Evolutionary conservation across 805 yeast genomes (phyloP), one percentile per base, ranked within the genome.

Genomic region (Candida silvicultrix): DNA sequence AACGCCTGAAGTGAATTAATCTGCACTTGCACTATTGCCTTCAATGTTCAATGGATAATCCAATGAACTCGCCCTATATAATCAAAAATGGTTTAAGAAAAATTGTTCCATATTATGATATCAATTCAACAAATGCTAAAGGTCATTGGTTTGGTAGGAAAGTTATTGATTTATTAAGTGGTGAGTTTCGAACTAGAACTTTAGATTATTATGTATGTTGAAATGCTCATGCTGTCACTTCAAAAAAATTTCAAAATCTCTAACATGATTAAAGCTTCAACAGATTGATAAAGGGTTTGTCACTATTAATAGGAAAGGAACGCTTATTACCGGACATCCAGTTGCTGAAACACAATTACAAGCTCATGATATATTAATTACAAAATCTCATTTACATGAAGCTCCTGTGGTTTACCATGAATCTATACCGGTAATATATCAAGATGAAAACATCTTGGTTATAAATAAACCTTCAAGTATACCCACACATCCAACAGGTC

Each of bases 401-500:
- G 96, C 96, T 2, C 79, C 95, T 0, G 90, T 90, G 2, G 65
- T 83, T 32, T 44, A 66, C 57, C 48, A 67, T 46, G 58, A 70
- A 39, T 75, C 77, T 0, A 81, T 89, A 42, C 73, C 75, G 45
- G 78, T 87, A 21, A 85, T 90, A 0, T 74, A 70, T 60, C 87
- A 89, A 57, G 83, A 88, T 60, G 89, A 83, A 8, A 77, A 85
- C 42, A 61, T 89, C 20, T 71, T 94, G 5, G 95, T 86, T 3
- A 83, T 94, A 20, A 96, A 92, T 62, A 94, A 94, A 53, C 99
- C 99, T 0, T 77, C 94, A 4, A 97, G 99, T 0, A 75, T 94
- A 2, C 97, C 99, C 0, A 96, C 88, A 0, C 99, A 94, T 62
- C 98, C 99, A 4, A 85, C 97, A 0, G 99, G 98, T 0, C 67